Conservation (phyloP, 192 early-diverging fungal genomes). For the Coemansia sp. region DNA sequence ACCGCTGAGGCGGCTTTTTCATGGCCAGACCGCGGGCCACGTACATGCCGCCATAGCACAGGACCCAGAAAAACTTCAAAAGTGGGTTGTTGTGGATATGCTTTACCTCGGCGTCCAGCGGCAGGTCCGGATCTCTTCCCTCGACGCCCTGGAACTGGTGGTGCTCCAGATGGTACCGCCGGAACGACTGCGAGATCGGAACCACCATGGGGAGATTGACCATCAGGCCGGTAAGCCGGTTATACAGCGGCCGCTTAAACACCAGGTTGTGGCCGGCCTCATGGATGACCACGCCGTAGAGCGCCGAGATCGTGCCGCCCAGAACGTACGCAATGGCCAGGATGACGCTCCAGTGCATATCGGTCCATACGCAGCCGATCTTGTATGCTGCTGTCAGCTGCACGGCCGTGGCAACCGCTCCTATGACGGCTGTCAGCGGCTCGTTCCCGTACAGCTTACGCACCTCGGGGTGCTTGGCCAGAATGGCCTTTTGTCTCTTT, state of each 20-base stretch:
- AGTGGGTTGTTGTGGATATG: conserved; percentile 68
- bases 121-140: conserved; percentile 91
- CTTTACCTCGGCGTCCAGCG: conserved; percentile 77
- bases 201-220: conserved; percentile 86
- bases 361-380: conserved; percentile 63
- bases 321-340: conserved; percentile 68
- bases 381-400: conserved; percentile 79
- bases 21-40: conserved; percentile 70
- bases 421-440: conserved; percentile 71
- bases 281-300: conserved; percentile 86
- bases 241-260: conserved; percentile 63
- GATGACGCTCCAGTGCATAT: conserved; percentile 61
- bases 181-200: conserved; percentile 77
- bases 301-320: conserved; percentile 79
- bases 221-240: conserved; percentile 76
- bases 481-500: conserved; percentile 83
- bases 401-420: conserved; percentile 55
- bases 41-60: conserved; percentile 85
- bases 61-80: conserved; percentile 72
- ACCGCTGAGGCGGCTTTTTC: conserved; percentile 64
- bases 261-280: conserved; percentile 89
- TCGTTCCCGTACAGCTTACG: conserved; percentile 80
- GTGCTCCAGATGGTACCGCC: conserved; percentile 92
- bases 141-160: conserved; percentile 94
- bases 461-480: conserved; percentile 85